Percentiles rank a stretch among this genome's conserved stretches.
Evolutionary conservation across 768 basidiomycete genomes (phyloP).

Genomic region (Serendipita sp.): DNA sequence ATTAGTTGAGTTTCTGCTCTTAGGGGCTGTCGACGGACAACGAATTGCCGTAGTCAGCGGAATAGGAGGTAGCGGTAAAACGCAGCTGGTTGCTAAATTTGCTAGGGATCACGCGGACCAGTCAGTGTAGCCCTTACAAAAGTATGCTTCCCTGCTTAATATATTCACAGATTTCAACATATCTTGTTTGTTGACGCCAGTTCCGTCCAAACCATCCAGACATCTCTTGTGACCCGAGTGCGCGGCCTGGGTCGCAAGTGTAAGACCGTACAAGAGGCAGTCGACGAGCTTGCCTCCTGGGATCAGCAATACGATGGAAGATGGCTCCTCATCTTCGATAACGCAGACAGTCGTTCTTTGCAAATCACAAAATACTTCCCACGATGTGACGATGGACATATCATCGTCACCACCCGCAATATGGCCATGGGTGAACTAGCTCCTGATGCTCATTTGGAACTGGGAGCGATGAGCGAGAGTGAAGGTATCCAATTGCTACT

Average conservation of each 20-base stretch:
- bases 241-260: neutral
- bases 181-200: neutral
- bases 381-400: neutral
- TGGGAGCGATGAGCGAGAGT: neutral
- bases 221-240: neutral
- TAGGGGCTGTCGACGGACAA: neutral
- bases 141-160: neutral
- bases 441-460: neutral
- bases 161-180: neutral
- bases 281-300: neutral
- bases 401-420: neutral
- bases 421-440: neutral
- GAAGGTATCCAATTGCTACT: neutral
- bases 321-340: neutral
- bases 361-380: neutral
- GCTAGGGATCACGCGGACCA: neutral
- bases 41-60: neutral
- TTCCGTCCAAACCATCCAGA: neutral
- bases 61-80: neutral
- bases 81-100: neutral
- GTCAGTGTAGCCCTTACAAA: neutral
- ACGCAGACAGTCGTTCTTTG: neutral
- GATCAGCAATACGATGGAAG: neutral
- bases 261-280: neutral
- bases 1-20: neutral